Percentiles rank a stretch among this genome's conserved stretches.
These are phyloP conservation scores for Moniliella sp. DNA, from an alignment of 1,284 basidiomycete species.

Conservation along the genomic window DNA sequence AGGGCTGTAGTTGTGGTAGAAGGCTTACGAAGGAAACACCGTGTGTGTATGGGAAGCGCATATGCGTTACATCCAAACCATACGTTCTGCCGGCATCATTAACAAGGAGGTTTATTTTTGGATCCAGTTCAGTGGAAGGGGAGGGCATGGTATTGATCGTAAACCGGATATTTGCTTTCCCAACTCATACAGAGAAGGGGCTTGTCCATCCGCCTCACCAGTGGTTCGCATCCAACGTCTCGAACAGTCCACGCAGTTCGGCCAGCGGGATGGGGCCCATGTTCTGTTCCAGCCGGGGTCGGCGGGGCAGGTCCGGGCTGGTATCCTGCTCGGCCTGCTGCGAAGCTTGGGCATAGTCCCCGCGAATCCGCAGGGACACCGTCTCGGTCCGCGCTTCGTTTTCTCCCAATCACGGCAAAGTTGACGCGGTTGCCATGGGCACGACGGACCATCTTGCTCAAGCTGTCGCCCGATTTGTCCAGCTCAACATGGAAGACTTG, in stretches of 20 bases:
- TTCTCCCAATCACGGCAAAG: slow-evolving; percentile 25
- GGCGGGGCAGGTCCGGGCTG: slow-evolving; percentile 1
- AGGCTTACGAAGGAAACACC: no score
- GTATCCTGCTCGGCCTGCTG: slow-evolving; percentile 1
- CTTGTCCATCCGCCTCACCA: no score
- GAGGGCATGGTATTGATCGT: no score
- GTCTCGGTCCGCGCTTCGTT: slow-evolving; percentile 13
- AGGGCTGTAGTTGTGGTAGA: no score
- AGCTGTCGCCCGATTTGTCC: slow-evolving; percentile 13
- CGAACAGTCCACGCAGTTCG: slow-evolving; percentile 8
- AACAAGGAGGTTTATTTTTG: no score
- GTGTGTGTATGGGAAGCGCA: no score
- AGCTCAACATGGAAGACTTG: slow-evolving; percentile 28
- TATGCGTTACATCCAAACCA: no score
- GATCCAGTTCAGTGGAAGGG: no score
- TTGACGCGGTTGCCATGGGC: slow-evolving; percentile 19
- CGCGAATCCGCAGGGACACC: slow-evolving; percentile 14
- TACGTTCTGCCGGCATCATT: no score
- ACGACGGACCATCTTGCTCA: slow-evolving; percentile 17
- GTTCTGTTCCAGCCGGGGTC: slow-evolving; percentile 3
- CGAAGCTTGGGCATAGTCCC: slow-evolving; percentile 1
- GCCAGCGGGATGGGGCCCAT: slow-evolving; percentile 8
- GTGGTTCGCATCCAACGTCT: slow-evolving; percentile 8
- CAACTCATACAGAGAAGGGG: no score
- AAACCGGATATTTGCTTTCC: no score